Evolutionary conservation across 2,329 filamentous ascomycete species (phyloP), one percentile per base, ranked within the genome.

Genomic region (Fusarium austroafricanum): DNA sequence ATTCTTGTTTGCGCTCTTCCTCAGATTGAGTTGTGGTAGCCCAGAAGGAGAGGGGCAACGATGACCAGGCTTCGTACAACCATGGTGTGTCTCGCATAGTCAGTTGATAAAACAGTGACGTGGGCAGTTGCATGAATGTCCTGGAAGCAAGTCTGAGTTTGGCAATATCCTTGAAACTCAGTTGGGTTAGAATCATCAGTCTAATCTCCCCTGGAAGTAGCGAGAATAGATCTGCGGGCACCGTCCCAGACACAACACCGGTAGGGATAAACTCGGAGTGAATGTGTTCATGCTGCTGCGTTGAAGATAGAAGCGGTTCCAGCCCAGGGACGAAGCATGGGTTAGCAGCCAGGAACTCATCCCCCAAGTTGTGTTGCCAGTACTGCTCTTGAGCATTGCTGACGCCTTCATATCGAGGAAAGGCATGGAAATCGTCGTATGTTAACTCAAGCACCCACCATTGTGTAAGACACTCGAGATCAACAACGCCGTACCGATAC

Each of bases 321-420:
- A 68, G 21, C 0, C 55, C 55, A 4, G 67, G 68, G 6, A 71
- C 47, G 6, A 65, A 54, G 38, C 71, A 73, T 5, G 71, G 71
- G 10, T 73, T 73, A 15, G 71, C 71, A 14, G 20, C 71, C 17
- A 73, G 35, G 10, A 50, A 72, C n/a, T 73, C 71, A 4, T 37
- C 31, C 10, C 64, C 71, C 1, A 6, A 4, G 0, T 37, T n/a
- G 6, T 73, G 67, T 2, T 21, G 4, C 71, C 67, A 73, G n/a
- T 20, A 67, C 17, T 71, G 55, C 3, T 39, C 18, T 8, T 15
- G 10, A 6, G 29, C 46, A 2, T 2, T 17, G 10, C 11, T 7
- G 2, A 70, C 68, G 7, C 40, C 56, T 7, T 15, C 5, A 18
- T 67, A 35, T 14, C 68, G 62, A 15, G 68, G 66, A 5, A 73